Evolutionary conservation across 352 stramenopile species (phyloP).

Genomic region (Phytophthora rubi): DNA sequence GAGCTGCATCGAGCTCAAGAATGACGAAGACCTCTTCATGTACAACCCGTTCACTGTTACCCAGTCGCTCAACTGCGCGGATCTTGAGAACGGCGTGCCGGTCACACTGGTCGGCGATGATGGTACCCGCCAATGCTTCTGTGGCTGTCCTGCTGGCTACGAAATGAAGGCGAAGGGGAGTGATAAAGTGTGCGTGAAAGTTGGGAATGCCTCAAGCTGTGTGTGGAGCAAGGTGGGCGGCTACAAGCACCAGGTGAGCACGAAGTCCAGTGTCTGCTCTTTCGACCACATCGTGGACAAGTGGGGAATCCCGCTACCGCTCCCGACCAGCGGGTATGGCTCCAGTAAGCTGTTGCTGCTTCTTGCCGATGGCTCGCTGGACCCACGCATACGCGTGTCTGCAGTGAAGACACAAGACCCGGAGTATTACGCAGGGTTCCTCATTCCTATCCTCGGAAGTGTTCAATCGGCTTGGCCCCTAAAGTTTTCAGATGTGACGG

Average conservation of each 20-base stretch:
- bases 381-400: constrained; percentile 24
- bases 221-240: constrained; percentile 50
- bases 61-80: constrained; percentile 43
- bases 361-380: constrained; percentile 19
- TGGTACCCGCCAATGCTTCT: constrained; percentile 57
- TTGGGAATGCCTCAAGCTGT: constrained; percentile 36
- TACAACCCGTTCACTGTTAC: constrained; percentile 66
- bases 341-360: constrained; percentile 38
- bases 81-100: constrained; percentile 49
- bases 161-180: constrained; percentile 32
- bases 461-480: constrained; percentile 20
- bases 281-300: constrained; percentile 46
- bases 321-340: constrained; percentile 57
- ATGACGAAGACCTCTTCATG: constrained; percentile 58
- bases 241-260: constrained; percentile 35
- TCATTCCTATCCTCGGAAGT: constrained; percentile 17
- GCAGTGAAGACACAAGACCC: constrained; percentile 31
- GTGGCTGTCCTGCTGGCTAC: constrained; percentile 53
- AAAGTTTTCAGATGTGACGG: constrained; percentile 26
- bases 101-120: constrained; percentile 48
- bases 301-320: constrained; percentile 51
- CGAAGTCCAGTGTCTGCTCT: constrained; percentile 27
- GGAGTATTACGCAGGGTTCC: constrained; percentile 31
- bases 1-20: constrained; percentile 44
- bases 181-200: constrained; percentile 34